Evolutionary conservation across 164 flowering plant genomes (phyloP).

Genomic region (Stephania yunnanensis): DNA sequence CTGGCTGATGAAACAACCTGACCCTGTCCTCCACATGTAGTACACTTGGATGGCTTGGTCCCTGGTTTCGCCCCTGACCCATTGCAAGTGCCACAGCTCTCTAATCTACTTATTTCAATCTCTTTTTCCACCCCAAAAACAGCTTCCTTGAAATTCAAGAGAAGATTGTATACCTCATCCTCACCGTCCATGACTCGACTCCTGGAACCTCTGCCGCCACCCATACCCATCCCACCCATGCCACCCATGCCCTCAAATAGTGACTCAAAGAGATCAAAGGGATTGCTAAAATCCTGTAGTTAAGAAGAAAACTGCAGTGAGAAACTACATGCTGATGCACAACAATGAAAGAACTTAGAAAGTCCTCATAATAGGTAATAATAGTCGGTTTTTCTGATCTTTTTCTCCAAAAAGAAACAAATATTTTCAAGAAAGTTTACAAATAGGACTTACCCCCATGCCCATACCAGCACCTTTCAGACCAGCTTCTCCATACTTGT

Average conservation of each 20-base stretch:
- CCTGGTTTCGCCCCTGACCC: conserved; percentile 96
- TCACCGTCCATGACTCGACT: conserved; percentile 74
- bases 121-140: conserved; percentile 81
- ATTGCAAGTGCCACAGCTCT: conserved; percentile 76
- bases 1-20: conserved; percentile 78
- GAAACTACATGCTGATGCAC: conserved; percentile 2
- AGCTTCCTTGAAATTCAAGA: conserved; percentile 81
- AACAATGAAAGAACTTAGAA: neutral
- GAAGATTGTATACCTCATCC: conserved; percentile 67
- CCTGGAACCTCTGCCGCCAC: conserved; percentile 50
- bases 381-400: neutral
- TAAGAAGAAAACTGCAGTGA: conserved; percentile 4
- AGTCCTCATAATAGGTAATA: neutral
- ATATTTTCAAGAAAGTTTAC: too few relatives aligned
- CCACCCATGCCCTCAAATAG: conserved; percentile 76
- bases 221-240: conserved; percentile 67
- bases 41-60: conserved; percentile 59
- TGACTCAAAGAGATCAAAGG: conserved; percentile 84
- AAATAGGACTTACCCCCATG: conserved; percentile 65
- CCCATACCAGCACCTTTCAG: conserved; percentile 86
- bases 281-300: conserved; percentile 82
- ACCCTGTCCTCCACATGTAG: conserved; percentile 91
- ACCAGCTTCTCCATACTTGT: conserved; percentile 95
- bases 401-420: too few relatives aligned
- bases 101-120: conserved; percentile 77